phyloP scores from a whole-genome alignment of 202 grass and related monocot species.

The Carex sylvatica region DNA sequence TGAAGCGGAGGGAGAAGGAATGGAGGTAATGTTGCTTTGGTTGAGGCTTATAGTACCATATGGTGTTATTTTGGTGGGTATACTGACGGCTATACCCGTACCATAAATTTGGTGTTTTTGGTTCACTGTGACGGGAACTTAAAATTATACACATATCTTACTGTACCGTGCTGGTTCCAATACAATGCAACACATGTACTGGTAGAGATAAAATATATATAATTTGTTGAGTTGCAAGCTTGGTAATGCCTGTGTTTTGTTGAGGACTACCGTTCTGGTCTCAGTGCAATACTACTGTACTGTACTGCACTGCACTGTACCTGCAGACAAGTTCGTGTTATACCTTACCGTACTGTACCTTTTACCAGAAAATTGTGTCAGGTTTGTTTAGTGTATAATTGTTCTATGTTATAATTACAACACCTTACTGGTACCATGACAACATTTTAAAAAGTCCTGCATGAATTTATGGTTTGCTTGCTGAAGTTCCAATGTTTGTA shows the following conservation, averaged over 20 bases:
- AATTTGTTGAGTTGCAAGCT: neutral
- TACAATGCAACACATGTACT: neutral
- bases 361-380: neutral
- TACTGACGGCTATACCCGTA: neutral
- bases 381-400: neutral
- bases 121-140: neutral
- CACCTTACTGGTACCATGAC: neutral
- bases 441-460: neutral
- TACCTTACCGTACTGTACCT: neutral
- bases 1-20: slow-evolving; percentile 1
- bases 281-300: neutral
- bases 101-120: neutral
- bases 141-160: neutral
- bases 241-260: neutral
- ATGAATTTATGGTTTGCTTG: neutral
- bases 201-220: neutral
- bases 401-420: neutral
- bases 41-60: neutral
- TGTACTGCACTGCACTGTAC: neutral
- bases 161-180: neutral
- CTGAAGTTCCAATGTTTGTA: neutral
- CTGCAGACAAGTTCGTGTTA: neutral
- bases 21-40: slow-evolving; percentile 6
- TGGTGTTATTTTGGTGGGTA: neutral
- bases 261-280: neutral